Evolutionary conservation across 768 basidiomycete genomes (phyloP).

Genomic region (Pholiota microspora): DNA sequence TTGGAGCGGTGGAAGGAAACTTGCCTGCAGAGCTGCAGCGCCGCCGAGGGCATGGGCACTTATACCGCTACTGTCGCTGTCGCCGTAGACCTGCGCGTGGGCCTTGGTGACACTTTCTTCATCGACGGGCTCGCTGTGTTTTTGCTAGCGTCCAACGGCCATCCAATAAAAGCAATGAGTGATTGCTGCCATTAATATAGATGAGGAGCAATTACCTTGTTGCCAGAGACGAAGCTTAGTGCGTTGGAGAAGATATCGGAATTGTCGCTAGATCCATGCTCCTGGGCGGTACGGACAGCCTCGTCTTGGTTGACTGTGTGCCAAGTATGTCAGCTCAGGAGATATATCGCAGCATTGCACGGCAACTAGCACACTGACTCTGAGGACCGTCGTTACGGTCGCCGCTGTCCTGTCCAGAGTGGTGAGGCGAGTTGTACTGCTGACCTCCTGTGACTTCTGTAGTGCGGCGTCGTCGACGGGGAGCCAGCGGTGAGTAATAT

Average conservation of each 20-base stretch:
- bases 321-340: background rate
- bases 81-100: conserved; percentile 60
- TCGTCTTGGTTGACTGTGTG: conserved; percentile 56
- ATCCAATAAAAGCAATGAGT: background rate
- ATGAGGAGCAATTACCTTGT: conserved; percentile 40
- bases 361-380: conserved; percentile 22
- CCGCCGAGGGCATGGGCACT: conserved; percentile 65
- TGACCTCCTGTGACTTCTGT: conserved; percentile 56
- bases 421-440: conserved; percentile 58
- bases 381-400: conserved; percentile 24
- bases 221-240: conserved; percentile 46
- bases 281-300: conserved; percentile 53
- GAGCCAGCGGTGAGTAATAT: no score
- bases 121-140: conserved; percentile 61
- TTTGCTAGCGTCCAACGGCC: conserved; percentile 1
- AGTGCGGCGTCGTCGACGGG: conserved; percentile 34
- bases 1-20: background rate
- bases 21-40: conserved; percentile 75
- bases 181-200: background rate
- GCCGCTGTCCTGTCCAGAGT: conserved; percentile 30
- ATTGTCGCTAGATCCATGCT: conserved; percentile 52
- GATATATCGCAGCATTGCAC: background rate
- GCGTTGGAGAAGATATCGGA: conserved; percentile 56
- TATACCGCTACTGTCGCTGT: conserved; percentile 49
- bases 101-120: conserved; percentile 61